These are phyloP conservation scores for Mycena citricolor DNA, from an alignment of 1,284 basidiomycete species.

Conservation along the genomic window DNA sequence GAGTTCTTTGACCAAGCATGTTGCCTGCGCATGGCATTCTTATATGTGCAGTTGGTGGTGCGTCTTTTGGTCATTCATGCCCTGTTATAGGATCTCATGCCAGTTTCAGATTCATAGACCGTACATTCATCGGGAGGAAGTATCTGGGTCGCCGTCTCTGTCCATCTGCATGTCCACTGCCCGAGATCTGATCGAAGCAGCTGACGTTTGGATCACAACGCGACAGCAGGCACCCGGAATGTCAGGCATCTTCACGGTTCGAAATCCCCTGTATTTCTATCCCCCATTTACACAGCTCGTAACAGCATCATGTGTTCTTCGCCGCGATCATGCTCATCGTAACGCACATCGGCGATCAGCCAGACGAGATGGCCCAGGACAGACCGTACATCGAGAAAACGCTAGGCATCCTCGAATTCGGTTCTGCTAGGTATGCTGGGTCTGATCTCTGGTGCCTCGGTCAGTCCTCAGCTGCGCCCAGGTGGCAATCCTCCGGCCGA, in stretches of 20 bases:
- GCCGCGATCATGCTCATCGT: slow-evolving; percentile 23
- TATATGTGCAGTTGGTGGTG: slow-evolving; percentile 53
- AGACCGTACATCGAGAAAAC: too few species aligned
- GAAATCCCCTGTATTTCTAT: neutral
- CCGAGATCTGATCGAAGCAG: slow-evolving; percentile 57
- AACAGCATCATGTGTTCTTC: too few species aligned
- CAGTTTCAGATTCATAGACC: slow-evolving; percentile 38
- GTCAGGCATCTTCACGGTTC: too few species aligned
- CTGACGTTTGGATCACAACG: slow-evolving; percentile 41
- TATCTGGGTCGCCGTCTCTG: slow-evolving; percentile 55
- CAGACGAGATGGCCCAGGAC: slow-evolving; percentile 20
- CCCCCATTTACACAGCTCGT: slow-evolving; percentile 29
- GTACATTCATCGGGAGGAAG: slow-evolving; percentile 41
- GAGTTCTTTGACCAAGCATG: slow-evolving; percentile 63
- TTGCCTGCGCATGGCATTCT: slow-evolving; percentile 56
- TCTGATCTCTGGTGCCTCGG: too few species aligned
- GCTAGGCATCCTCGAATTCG: slow-evolving; percentile 19
- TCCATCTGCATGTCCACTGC: slow-evolving; percentile 73
- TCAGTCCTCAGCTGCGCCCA: neutral
- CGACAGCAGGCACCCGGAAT: too few species aligned
- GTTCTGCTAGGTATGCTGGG: slow-evolving; percentile 14
- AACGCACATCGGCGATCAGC: slow-evolving; percentile 20
- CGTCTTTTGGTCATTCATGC: too few species aligned
- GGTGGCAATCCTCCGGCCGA: slow-evolving; percentile 18
- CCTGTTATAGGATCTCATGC: too few species aligned